Evolutionary conservation across 176 grass and related monocot species (phyloP).

Genomic region (Triticum dicoccoides): DNA sequence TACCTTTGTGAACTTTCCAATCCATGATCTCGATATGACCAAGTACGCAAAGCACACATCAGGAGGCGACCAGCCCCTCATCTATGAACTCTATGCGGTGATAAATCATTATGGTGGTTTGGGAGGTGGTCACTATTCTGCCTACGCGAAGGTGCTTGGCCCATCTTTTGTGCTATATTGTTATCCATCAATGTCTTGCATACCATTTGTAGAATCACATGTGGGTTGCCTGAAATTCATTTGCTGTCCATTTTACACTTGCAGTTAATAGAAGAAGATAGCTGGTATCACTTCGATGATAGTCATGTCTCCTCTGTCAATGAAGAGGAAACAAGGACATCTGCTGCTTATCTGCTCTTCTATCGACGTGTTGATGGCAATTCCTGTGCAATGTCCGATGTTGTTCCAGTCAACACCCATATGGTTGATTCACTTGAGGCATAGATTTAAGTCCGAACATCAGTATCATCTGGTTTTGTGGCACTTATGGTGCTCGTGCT

Average conservation of each 20-base stretch:
- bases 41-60: slow-evolving; percentile 54
- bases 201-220: neutral
- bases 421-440: slow-evolving; percentile 45
- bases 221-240: slow-evolving; percentile 9
- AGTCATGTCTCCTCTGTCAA: slow-evolving; percentile 77
- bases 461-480: slow-evolving; percentile 16
- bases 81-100: slow-evolving; percentile 92
- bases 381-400: slow-evolving; percentile 28
- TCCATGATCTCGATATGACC: slow-evolving; percentile 77
- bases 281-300: slow-evolving; percentile 98
- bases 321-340: slow-evolving; percentile 76
- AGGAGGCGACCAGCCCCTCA: neutral
- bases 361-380: slow-evolving; percentile 54
- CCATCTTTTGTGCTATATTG: neutral
- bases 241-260: slow-evolving; percentile 11
- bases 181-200: neutral
- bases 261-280: slow-evolving; percentile 81
- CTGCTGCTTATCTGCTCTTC: slow-evolving; percentile 89
- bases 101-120: slow-evolving; percentile 95
- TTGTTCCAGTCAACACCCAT: slow-evolving; percentile 30
- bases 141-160: slow-evolving; percentile 76
- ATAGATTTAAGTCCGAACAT: slow-evolving; percentile 13
- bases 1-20: slow-evolving; percentile 92
- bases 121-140: slow-evolving; percentile 95
- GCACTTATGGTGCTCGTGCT: slow-evolving; percentile 3